Conservation (phyloP, 768 basidiomycete species). For the Leccinum boreale region DNA sequence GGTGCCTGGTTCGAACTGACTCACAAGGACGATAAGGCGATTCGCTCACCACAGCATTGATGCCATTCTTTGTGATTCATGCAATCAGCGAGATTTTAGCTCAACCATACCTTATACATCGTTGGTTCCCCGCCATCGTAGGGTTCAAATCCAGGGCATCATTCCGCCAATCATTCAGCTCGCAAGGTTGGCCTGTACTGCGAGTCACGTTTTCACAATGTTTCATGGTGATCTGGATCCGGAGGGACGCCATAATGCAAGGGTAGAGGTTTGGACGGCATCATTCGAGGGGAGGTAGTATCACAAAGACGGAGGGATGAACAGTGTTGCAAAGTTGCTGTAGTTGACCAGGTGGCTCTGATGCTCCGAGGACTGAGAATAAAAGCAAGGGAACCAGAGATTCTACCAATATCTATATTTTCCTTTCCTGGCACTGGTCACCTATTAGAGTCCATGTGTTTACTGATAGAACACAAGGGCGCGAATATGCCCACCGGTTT, state of each 20-base stretch:
- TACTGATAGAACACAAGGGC: not conserved
- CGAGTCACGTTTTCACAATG: conserved; percentile 42
- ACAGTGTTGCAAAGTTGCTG: too few relatives aligned
- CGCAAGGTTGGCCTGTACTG: conserved; percentile 59
- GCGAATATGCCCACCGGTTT: not conserved
- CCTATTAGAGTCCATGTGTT: not conserved
- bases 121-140: conserved; percentile 66
- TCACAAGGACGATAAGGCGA: conserved; percentile 39
- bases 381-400: conserved; percentile 11
- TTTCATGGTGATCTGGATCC: conserved; percentile 35
- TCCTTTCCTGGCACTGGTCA: too few relatives aligned
- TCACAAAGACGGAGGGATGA: too few relatives aligned
- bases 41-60: conserved; percentile 41
- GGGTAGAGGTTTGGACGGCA: conserved; percentile 65
- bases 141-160: conserved; percentile 61
- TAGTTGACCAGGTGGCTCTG: too few relatives aligned
- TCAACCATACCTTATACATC: conserved; percentile 15
- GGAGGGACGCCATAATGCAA: conserved; percentile 55
- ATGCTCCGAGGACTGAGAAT: too few relatives aligned
- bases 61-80: conserved; percentile 60
- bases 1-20: conserved; percentile 50
- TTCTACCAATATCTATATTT: not conserved
- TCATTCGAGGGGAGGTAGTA: conserved; percentile 44
- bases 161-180: conserved; percentile 36
- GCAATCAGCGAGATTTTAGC: not conserved